Evolutionary conservation across 2,329 filamentous ascomycete species (phyloP), one percentile per base, ranked within the genome.

Genomic region (Neoascochyta sp.): DNA sequence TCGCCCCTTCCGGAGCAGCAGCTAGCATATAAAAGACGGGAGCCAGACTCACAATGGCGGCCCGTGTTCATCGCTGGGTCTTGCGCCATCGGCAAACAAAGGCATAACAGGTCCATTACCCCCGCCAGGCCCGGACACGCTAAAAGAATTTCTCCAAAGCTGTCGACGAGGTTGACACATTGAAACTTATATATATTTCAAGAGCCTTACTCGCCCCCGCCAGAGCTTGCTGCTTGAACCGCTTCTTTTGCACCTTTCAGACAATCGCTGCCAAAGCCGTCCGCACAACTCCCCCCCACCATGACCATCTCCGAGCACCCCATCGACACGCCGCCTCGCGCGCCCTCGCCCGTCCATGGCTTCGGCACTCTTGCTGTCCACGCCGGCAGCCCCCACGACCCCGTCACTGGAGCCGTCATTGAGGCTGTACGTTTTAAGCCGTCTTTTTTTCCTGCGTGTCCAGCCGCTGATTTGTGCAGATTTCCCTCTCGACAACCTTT

Each of bases 301-400:
- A 67, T 66, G 64, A 66, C 63, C 36, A 39, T 60, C 22, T 27
- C 56, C 19, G 68, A 72, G 43, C 71, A 75, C 50, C 68, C 77
- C 30, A 81, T 86, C 55, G 75, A 82, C 52, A 89, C 85, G 35
- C 84, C 85, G 44, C 81, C 83, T 28, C 75, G 81, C 43, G 78
- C 82, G 26, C 77, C 81, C 20, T 82, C 84, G 24, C 84, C 86
- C 44, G 74, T 81, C 35, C 81, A 87, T 63, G 74, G 78, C 43
- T 96, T 98, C 67, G 92, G 87, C 40, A 98, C 92, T 26, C 77
- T 93, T 41, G 92, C 92, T 34, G 92, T 98, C 12, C 92, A 98
- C 67, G 89, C 90, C 43, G 92, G 92, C 40, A 78, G 87, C 23
- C 86, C 86, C 52, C 86, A 93, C 63, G 92, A 98, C 68, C 85